These are phyloP conservation scores for Primulina tabacum DNA, from an alignment of 257 asterid species.

Conservation along the genomic window DNA sequence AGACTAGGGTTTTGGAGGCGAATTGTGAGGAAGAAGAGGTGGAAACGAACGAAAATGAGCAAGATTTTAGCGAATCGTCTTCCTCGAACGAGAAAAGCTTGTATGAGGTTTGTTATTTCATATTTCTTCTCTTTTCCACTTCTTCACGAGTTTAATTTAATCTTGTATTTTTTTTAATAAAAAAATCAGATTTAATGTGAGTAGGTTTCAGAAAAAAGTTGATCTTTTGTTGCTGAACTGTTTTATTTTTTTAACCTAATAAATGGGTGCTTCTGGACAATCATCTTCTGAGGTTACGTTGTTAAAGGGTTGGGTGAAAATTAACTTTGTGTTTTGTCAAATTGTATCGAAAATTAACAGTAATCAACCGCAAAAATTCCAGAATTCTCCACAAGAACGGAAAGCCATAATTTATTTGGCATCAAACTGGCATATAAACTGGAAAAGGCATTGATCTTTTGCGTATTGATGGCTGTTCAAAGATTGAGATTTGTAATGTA, in stretches of 20 bases:
- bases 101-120: constrained; percentile 51
- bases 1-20: constrained; percentile 61
- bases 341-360: neutral
- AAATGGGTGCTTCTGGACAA: neutral
- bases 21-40: constrained; percentile 42
- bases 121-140: neutral
- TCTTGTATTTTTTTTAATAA: neutral
- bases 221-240: neutral
- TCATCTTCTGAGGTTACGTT: no score
- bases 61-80: constrained; percentile 32
- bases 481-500: neutral
- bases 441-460: neutral
- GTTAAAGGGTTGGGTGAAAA: neutral
- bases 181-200: neutral
- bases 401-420: neutral
- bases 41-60: constrained; percentile 35
- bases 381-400: neutral
- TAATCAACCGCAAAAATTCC: neutral
- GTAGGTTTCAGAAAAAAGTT: neutral
- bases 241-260: neutral
- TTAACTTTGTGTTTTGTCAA: neutral
- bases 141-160: neutral
- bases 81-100: constrained; percentile 56
- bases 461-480: neutral
- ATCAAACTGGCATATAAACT: neutral